phyloP scores from a whole-genome alignment of 805 yeast species.

The Kuraishia ogatae region DNA sequence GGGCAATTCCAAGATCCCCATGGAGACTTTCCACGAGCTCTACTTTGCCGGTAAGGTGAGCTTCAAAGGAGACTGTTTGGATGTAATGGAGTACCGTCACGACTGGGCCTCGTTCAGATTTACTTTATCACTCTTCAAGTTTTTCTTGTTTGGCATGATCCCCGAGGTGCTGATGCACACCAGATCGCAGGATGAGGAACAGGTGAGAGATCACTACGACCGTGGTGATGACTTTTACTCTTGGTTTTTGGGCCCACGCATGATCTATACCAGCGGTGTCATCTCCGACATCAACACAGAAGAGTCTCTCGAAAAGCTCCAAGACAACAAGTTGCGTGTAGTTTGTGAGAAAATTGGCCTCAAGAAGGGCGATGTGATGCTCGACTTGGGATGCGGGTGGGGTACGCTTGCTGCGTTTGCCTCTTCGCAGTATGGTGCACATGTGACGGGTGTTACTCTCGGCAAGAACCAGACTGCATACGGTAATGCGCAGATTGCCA shows the following conservation, averaged over 20 bases:
- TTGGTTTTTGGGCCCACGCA: conserved; percentile 91
- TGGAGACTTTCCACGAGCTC: conserved; percentile 86
- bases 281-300: conserved; percentile 60
- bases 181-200: conserved; percentile 92
- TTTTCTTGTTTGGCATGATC: conserved; percentile 77
- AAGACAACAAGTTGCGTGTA: conserved; percentile 81
- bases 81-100: conserved; percentile 77
- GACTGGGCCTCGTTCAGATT: conserved; percentile 85
- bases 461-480: conserved; percentile 88
- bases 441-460: conserved; percentile 82
- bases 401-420: conserved; percentile 86
- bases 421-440: conserved; percentile 74
- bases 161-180: conserved; percentile 92
- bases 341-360: conserved; percentile 83
- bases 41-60: conserved; percentile 78
- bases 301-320: conserved; percentile 72
- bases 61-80: conserved; percentile 83
- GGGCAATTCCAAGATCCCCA: conserved; percentile 75
- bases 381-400: conserved; percentile 95
- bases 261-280: conserved; percentile 87
- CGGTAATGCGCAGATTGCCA: conserved; percentile 65
- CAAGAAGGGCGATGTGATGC: conserved; percentile 60
- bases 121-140: conserved; percentile 69
- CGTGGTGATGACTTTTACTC: conserved; percentile 94
- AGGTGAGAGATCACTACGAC: conserved; percentile 91